Evolutionary conservation across 495 filamentous ascomycete genomes (phyloP).

Genomic region (Trichodelitschia bisporula): DNA sequence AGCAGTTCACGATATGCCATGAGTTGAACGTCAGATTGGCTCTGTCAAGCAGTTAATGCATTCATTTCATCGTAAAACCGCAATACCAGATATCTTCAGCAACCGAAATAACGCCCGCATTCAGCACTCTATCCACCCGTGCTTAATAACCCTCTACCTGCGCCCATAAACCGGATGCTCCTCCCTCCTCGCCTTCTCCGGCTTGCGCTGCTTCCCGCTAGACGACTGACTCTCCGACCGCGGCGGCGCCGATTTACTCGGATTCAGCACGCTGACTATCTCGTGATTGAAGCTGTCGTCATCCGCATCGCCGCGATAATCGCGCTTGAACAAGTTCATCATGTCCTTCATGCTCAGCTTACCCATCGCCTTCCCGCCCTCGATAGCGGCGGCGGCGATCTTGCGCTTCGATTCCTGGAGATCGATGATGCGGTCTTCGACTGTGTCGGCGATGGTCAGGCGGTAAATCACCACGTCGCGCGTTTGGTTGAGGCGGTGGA

Average conservation of each 20-base stretch:
- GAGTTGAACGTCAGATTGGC: no score
- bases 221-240: neutral
- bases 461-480: constrained; percentile 86
- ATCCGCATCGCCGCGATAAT: constrained; percentile 26
- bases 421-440: constrained; percentile 79
- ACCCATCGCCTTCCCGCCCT: constrained; percentile 45
- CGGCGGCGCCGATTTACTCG: constrained; percentile 3
- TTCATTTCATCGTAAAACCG: no score
- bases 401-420: constrained; percentile 82
- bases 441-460: constrained; percentile 57
- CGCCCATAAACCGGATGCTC: constrained; percentile 4
- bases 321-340: constrained; percentile 61
- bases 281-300: constrained; percentile 2
- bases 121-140: no score
- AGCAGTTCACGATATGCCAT: no score
- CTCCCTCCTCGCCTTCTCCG: neutral
- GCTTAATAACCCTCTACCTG: no score
- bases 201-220: neutral
- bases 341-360: constrained; percentile 91
- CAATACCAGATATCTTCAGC: no score
- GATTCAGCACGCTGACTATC: constrained; percentile 3
- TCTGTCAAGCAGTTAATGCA: no score
- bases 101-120: no score
- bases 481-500: constrained; percentile 88
- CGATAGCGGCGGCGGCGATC: constrained; percentile 63